phyloP scores from a whole-genome alignment of 495 filamentous ascomycete species.

The Entonaema liquescens region DNA sequence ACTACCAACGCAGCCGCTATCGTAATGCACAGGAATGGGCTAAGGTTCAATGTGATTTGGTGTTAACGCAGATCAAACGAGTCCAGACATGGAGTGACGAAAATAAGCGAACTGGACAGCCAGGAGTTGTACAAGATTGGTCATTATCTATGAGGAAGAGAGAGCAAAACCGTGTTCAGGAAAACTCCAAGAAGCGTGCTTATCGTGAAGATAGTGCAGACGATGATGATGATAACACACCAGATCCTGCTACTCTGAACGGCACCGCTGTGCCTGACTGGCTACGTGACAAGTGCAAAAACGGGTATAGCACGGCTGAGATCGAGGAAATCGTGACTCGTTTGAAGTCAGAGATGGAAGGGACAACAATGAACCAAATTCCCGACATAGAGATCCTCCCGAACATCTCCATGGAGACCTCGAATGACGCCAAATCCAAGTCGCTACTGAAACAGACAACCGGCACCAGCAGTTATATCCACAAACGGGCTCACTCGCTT shows the following conservation, averaged over 20 bases:
- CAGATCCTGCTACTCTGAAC: conserved; percentile 32
- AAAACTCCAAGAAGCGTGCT: conserved; percentile 42
- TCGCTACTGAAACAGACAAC: conserved; percentile 35
- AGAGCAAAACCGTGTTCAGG: conserved; percentile 57
- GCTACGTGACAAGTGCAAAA: conserved; percentile 47
- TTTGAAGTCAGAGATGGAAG: conserved; percentile 47
- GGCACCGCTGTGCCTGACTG: conserved; percentile 55
- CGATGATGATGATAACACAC: conserved; percentile 36
- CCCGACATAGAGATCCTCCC: conserved; percentile 77
- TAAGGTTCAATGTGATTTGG: conserved; percentile 65
- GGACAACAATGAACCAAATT: conserved; percentile 48
- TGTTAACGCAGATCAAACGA: conserved; percentile 64
- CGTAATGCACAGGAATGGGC: conserved; percentile 67
- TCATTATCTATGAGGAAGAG: conserved; percentile 60
- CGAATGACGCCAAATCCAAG: conserved; percentile 32
- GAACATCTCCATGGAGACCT: conserved; percentile 50
- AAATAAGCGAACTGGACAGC: conserved; percentile 47
- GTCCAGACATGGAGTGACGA: conserved; percentile 67
- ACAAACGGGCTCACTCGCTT: conserved; percentile 54
- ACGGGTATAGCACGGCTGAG: conserved; percentile 49
- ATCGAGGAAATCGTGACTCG: conserved; percentile 50
- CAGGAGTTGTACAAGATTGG: conserved; percentile 60
- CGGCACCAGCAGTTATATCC: conserved; percentile 24
- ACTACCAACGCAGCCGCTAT: conserved; percentile 82
- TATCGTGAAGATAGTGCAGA: conserved; percentile 43